These are phyloP conservation scores for Marasmius fiardii DNA, from an alignment of 1,284 basidiomycete species.

Conservation along the genomic window DNA sequence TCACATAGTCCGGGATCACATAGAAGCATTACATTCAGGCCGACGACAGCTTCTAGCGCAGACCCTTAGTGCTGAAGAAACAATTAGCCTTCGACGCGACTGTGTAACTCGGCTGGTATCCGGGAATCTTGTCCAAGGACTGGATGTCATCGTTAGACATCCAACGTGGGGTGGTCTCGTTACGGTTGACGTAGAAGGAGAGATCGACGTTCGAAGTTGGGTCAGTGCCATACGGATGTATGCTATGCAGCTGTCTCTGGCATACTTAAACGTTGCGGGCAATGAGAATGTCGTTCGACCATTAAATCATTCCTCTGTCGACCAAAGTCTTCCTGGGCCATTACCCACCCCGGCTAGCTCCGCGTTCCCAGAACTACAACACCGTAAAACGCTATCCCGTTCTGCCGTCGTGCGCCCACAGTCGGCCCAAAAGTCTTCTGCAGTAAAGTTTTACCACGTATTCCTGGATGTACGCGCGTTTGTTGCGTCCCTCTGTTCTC, in stretches of 20 bases:
- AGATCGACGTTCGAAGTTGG: conserved; percentile 74
- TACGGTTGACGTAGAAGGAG: conserved; percentile 79
- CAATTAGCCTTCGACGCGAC: conserved; percentile 76
- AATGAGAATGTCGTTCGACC: conserved; percentile 32
- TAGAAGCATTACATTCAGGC: conserved; percentile 88
- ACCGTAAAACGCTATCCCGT: conserved; percentile 43
- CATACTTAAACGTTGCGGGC: conserved; percentile 68
- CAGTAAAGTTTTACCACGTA: conserved; percentile 82
- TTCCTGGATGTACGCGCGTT: conserved; percentile 90
- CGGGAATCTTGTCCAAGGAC: conserved; percentile 88
- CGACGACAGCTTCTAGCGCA: conserved; percentile 88
- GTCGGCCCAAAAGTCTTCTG: conserved; percentile 34
- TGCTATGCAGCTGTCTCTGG: conserved; percentile 79
- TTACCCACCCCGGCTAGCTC: conserved; percentile 63
- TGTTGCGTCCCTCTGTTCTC: conserved; percentile 83
- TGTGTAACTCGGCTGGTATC: conserved; percentile 87
- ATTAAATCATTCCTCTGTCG: conserved; percentile 29
- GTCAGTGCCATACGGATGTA: conserved; percentile 87
- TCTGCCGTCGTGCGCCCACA: conserved; percentile 41
- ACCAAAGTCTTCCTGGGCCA: conserved; percentile 39
- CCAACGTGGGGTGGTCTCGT: conserved; percentile 88
- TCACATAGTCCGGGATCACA: conserved; percentile 82
- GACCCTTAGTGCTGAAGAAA: conserved; percentile 87
- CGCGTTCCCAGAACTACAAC: conserved; percentile 57
- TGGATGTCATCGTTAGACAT: conserved; percentile 95